phyloP scores from a whole-genome alignment of 441 rosid species.

The Corymbia calophylla region DNA sequence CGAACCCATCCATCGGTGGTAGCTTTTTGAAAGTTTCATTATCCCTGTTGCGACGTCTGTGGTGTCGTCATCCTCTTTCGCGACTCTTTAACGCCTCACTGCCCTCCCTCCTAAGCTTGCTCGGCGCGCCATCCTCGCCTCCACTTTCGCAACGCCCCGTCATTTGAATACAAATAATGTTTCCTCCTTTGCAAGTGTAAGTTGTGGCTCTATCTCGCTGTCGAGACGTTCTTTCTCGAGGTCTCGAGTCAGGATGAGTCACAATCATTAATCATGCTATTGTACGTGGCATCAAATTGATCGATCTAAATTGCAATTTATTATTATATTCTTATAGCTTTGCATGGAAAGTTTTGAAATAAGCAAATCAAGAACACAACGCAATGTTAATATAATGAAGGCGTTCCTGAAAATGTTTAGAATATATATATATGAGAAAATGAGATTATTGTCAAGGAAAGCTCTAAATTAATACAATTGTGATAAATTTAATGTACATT shows the following conservation, averaged over 20 bases:
- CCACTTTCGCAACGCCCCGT: accelerated
- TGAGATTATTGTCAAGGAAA: too few relatives aligned
- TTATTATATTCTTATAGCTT: background rate
- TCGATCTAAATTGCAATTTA: too few relatives aligned
- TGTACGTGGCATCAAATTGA: accelerated
- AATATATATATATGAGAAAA: too few relatives aligned
- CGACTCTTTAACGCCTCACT: accelerated
- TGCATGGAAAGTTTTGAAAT: too few relatives aligned
- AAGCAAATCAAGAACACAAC: too few relatives aligned
- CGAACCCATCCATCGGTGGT: accelerated
- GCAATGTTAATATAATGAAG: too few relatives aligned
- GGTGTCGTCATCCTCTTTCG: background rate
- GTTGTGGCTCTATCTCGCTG: accelerated
- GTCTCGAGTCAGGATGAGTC: background rate
- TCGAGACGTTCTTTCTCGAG: accelerated
- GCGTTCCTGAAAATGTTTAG: too few relatives aligned
- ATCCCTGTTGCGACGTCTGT: accelerated
- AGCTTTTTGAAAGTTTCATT: background rate
- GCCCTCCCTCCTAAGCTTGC: accelerated
- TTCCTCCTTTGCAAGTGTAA: background rate
- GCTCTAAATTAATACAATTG: too few relatives aligned
- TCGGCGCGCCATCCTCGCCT: background rate
- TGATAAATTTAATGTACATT: too few relatives aligned
- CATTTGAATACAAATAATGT: background rate
- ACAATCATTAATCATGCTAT: too few relatives aligned